phyloP scores from a whole-genome alignment of 2,329 filamentous ascomycete genomes.

The Penicillium sp. region DNA sequence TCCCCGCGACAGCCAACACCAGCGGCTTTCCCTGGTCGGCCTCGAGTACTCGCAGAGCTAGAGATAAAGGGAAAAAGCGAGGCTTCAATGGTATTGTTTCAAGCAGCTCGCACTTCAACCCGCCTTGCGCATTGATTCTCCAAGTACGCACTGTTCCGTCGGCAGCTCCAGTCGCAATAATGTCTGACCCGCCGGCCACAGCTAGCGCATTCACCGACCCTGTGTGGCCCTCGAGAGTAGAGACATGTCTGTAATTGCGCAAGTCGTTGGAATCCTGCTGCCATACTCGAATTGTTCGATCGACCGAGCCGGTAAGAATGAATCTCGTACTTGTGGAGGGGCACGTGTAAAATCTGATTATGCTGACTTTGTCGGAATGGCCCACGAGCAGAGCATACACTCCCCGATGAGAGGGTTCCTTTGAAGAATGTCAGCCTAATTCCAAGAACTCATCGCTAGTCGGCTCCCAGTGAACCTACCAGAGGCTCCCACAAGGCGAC shows the following conservation, averaged over 20 bases:
- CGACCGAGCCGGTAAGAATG: constrained; percentile 75
- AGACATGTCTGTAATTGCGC: constrained; percentile 39
- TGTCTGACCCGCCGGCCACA: constrained; percentile 40
- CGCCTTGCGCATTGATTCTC: constrained; percentile 50
- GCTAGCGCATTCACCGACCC: constrained; percentile 66
- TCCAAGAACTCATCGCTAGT: background rate
- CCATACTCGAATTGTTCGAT: constrained; percentile 69
- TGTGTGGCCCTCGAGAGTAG: constrained; percentile 62
- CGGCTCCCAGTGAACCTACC: constrained; percentile 48
- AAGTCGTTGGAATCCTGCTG: constrained; percentile 24
- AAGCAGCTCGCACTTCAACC: constrained; percentile 47
- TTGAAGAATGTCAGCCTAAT: constrained; percentile 8
- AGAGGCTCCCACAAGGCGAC: constrained; percentile 81
- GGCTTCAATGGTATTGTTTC: constrained; percentile 70
- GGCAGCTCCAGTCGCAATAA: constrained; percentile 58
- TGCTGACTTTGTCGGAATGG: constrained; percentile 76
- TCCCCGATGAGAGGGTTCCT: constrained; percentile 51
- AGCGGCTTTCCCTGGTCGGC: constrained; percentile 46
- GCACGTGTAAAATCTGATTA: constrained; percentile 68
- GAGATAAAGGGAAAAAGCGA: constrained; percentile 73
- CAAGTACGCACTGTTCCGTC: constrained; percentile 64
- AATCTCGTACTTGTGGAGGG: constrained; percentile 49
- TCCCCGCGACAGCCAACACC: constrained; percentile 80
- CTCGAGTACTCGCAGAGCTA: constrained; percentile 63
- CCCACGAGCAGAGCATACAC: constrained; percentile 65